Base-by-base conservation (phyloP, 1,284 basidiomycete genomes). In the Leccinum angustisporum region DNA sequence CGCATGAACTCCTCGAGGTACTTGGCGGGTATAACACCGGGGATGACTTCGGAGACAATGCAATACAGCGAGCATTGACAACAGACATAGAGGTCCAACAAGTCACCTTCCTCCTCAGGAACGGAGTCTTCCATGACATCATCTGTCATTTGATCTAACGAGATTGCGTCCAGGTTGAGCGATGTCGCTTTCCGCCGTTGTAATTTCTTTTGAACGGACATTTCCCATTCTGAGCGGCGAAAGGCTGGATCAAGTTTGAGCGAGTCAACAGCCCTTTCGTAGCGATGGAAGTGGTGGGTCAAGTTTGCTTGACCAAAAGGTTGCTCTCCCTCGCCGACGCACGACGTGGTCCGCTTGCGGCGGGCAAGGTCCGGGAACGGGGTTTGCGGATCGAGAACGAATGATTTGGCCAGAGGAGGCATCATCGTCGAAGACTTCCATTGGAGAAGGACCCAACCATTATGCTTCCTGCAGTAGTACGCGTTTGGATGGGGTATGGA, bases 211-310 rank as follows among this genome's bases (percentile, higher is more conserved):
- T 72, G 75, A 54, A 81, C 76, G 27, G 77, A 70, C 21, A 75
- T 66, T 61, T 87, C 83, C 86, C 87, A 90, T 63, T 81, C 79
- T 59, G 85, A 82, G 48, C 80, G 76, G 31, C 77, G 77, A 66
- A 86, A 86, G n/a, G 87, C 85, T 16, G 86, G 83, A 21, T 81
- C 84, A 31, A 92, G 81, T 65, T 82, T 82, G 54, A 80, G 77
- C 11, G 87, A 81, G 68, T 90, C 87, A 21, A 92, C 81, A 2
- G 87, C 87, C 61, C 80, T 82, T 60, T 80, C 79, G 68, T 92
- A 92, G 57, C 79, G 80, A 70, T 93, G 91, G 67, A 90, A 92
- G 70, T 93, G 91, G 69, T 93, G 91, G 0, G 90, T 90, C 65
- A 81, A 77, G 72, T 91, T 90, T n/a, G 68, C 67, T 48, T 74